These are phyloP conservation scores for Leptographium radiaticola DNA, from an alignment of 2,329 filamentous ascomycete species.

Conservation along the genomic window DNA sequence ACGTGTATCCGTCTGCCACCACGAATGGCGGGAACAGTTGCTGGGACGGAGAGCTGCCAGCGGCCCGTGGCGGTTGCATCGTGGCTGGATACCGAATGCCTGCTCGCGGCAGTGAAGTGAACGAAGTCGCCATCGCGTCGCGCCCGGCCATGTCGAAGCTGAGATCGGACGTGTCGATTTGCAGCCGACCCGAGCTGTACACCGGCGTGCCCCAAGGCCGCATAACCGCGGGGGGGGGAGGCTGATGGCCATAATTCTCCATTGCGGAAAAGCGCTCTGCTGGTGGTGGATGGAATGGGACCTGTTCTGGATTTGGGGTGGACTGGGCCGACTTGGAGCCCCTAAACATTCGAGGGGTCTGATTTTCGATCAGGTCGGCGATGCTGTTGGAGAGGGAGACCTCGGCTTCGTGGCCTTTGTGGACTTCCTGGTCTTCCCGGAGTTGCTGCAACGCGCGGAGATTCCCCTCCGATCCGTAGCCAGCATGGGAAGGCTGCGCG, in stretches of 20 bases:
- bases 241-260: neutral
- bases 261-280: neutral
- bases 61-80: neutral
- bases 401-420: neutral
- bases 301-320: conserved; percentile 15
- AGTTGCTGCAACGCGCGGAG: neutral
- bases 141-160: conserved; percentile 4
- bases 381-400: neutral
- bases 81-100: neutral
- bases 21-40: neutral
- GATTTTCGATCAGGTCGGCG: conserved; percentile 6
- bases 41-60: neutral
- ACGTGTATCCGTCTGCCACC: conserved; percentile 27
- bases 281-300: conserved; percentile 17
- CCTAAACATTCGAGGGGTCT: conserved; percentile 13
- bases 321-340: conserved; percentile 20
- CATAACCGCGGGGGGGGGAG: conserved; percentile 6
- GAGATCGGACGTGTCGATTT: conserved; percentile 12
- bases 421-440: neutral
- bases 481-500: conserved; percentile 6
- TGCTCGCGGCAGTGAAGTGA: neutral
- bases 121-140: conserved; percentile 14
- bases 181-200: conserved; percentile 12
- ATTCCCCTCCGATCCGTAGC: neutral
- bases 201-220: conserved; percentile 16